Evolutionary conservation across 2,329 filamentous ascomycete genomes (phyloP), one percentile per base, ranked within the genome.

Genomic region (Phyllosticta citrichinensis): DNA sequence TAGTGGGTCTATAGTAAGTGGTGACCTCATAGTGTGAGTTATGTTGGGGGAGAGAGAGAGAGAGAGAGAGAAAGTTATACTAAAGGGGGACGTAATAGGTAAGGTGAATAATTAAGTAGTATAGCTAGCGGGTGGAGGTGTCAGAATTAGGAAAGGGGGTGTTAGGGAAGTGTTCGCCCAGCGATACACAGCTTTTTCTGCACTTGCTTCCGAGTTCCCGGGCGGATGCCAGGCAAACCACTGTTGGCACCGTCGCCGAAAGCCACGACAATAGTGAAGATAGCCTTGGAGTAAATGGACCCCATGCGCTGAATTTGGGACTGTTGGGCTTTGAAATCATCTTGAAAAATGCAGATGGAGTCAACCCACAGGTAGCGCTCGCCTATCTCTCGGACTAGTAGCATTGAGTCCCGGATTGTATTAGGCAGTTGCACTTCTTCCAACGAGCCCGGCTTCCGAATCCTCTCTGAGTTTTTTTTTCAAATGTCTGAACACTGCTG

Each of bases 301-400:
- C 61, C 63, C 65, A 66, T 66, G 11, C 24, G 19, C 9, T 8
- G 55, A 51, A 50, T 63, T 58, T 14, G 62, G 27, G 55, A n/a
- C 20, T 20, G 17, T 40, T 35, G 27, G 19, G 11, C 64, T 57
- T 20, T 56, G 6, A 61, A 51, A 20, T 60, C 52, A 33, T 60
- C 58, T 24, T 60, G 58, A 17, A 56, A 11, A n/a, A 60, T 66
- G 55, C 65, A 66, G 12, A 66, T 56, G 5, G 62, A 62, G 40
- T 66, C 65, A 27, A 65, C 60, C 65, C 65, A 66, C 6, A 66
- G 51, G 27, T 60, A 58, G 33, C 63, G 40, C 52, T 62, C 61
- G 6, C 62, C 62, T 3, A 66, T 12, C 2, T 33, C 10, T 3
- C 19, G 12, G 5, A 57, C 27, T 5, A 65, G 35, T 11, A 57